A percentile compares a stretch with the other conserved stretches of the same genome.
phyloP scores from a whole-genome alignment of 345 rosid species.

The Eutrema yunnanense region DNA sequence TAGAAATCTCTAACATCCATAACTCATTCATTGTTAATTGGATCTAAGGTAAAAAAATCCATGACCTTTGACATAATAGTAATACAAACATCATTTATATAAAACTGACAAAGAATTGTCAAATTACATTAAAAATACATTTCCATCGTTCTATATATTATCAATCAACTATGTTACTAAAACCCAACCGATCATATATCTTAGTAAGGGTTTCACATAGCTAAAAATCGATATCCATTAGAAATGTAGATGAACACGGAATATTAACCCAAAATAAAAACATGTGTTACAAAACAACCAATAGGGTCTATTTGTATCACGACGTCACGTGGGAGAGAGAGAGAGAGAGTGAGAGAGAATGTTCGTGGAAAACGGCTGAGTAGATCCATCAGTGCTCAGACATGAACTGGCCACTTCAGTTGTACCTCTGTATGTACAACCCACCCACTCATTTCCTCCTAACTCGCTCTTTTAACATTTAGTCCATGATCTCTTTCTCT shows the following conservation, averaged over 20 bases:
- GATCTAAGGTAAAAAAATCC: too few relatives aligned
- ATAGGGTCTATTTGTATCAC: background rate
- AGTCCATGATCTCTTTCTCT: slow-evolving; percentile 7
- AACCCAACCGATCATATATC: too few relatives aligned
- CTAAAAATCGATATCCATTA: background rate
- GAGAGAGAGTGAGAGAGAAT: background rate
- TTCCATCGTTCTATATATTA: too few relatives aligned
- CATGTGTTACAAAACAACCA: background rate
- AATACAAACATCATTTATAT: too few relatives aligned
- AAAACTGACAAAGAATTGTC: too few relatives aligned
- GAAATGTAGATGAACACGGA: background rate
- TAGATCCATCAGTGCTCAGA: slow-evolving; percentile 13
- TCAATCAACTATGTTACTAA: too few relatives aligned
- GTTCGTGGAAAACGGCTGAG: slow-evolving; percentile 19
- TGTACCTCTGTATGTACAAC: slow-evolving; percentile 12
- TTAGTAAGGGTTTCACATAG: background rate
- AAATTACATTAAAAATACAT: too few relatives aligned
- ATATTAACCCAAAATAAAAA: background rate
- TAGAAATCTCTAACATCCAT: too few relatives aligned
- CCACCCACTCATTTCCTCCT: slow-evolving; percentile 1
- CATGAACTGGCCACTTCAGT: slow-evolving; percentile 26
- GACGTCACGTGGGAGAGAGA: slow-evolving; percentile 16
- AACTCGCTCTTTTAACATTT: slow-evolving; percentile 10
- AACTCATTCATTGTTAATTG: too few relatives aligned
- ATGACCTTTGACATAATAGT: too few relatives aligned